A percentile compares a stretch with the other conserved stretches of the same genome.
Conservation (phyloP, 2,329 filamentous ascomycete species). For the Lasiodiplodia hormozganensis region DNA sequence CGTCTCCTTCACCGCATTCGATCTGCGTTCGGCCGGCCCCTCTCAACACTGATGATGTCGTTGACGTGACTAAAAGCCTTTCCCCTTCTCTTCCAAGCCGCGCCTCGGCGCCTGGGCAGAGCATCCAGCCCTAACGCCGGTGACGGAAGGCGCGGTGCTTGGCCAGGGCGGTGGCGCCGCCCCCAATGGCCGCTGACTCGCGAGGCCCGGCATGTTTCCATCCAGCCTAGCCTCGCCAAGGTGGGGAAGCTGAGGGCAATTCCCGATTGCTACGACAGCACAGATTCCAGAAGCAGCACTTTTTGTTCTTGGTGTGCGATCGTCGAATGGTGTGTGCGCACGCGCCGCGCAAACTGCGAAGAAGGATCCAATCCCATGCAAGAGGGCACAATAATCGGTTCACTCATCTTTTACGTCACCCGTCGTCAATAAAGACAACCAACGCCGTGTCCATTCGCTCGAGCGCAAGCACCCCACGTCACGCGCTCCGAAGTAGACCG, state of each 20-base stretch:
- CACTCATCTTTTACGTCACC: background rate
- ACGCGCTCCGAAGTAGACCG: background rate
- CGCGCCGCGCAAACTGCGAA: background rate
- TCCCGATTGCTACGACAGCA: background rate
- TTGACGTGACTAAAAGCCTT: slow-evolving; percentile 16
- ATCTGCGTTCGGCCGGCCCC: background rate
- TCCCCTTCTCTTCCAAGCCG: slow-evolving; percentile 1
- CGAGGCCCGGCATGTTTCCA: background rate
- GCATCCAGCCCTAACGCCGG: background rate
- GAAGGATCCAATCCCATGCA: background rate
- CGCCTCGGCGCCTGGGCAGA: background rate
- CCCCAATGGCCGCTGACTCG: background rate
- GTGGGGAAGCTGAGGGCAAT: background rate
- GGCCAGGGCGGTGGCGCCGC: background rate
- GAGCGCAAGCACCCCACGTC: background rate
- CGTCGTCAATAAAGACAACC: background rate
- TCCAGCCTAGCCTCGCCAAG: background rate
- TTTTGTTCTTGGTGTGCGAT: background rate
- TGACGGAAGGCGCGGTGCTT: slow-evolving; percentile 19
- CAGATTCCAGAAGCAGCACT: background rate
- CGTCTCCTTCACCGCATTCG: background rate
- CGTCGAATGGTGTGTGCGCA: background rate
- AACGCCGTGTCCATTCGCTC: background rate
- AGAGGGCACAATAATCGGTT: background rate
- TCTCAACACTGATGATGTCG: background rate